phyloP scores from a whole-genome alignment of 768 basidiomycete species.

The Collybia sordida region DNA sequence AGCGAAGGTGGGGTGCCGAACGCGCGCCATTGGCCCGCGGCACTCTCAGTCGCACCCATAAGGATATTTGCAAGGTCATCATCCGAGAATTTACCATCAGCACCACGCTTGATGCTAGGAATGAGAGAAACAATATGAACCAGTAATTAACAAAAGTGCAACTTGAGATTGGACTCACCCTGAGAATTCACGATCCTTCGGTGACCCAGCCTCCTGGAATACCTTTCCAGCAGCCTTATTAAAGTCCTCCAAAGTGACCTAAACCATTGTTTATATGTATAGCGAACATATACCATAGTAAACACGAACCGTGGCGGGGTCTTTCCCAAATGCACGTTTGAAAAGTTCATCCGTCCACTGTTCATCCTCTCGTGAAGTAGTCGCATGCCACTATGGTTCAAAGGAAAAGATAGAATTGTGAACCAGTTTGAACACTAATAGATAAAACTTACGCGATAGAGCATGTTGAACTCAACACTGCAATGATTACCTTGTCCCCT shows the following conservation, averaged over 20 bases:
- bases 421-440: too few relatives aligned
- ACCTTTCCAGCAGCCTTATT: neutral
- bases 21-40: neutral
- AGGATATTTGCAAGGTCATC: neutral
- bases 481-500: slow-evolving; percentile 62
- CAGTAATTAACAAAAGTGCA: neutral
- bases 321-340: slow-evolving; percentile 28
- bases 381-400: slow-evolving; percentile 48
- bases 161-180: too few relatives aligned
- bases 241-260: too few relatives aligned
- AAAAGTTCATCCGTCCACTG: slow-evolving; percentile 49
- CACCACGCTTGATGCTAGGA: neutral
- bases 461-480: slow-evolving; percentile 61
- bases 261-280: too few relatives aligned
- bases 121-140: too few relatives aligned
- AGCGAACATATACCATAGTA: too few relatives aligned
- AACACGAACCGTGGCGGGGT: neutral
- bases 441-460: slow-evolving; percentile 31
- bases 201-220: too few relatives aligned
- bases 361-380: slow-evolving; percentile 42
- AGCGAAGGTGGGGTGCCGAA: neutral
- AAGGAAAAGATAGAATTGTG: neutral
- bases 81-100: neutral
- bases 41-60: neutral
- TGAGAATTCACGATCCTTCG: neutral